Conservation (phyloP, 2,329 filamentous ascomycete species). For the Colletotrichum lentis region DNA sequence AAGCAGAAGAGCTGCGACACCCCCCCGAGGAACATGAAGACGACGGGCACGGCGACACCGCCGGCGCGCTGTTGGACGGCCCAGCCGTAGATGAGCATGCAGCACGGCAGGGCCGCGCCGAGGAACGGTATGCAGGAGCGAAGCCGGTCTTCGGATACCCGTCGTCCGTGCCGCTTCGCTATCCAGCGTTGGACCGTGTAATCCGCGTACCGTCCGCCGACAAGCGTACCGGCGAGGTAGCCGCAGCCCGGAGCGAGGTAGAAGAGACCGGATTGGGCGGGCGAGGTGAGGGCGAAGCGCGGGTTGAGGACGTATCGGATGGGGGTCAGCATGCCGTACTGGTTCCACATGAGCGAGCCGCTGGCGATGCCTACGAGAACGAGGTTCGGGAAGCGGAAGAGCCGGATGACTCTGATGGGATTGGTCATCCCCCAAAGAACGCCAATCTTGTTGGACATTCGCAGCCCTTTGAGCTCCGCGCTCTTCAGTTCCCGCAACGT, state of each 20-base stretch:
- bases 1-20: conserved; percentile 75
- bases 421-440: conserved; percentile 62
- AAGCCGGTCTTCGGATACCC: conserved; percentile 75
- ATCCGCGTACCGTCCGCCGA: conserved; percentile 74
- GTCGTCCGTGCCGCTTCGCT: conserved; percentile 58
- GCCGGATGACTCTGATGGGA: conserved; percentile 67
- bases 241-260: conserved; percentile 75
- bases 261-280: conserved; percentile 72
- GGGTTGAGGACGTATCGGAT: conserved; percentile 77
- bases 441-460: conserved; percentile 51
- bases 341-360: conserved; percentile 74
- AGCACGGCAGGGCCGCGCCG: conserved; percentile 65
- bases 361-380: conserved; percentile 65
- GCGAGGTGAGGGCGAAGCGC: conserved; percentile 69
- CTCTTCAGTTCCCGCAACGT: conserved; percentile 71
- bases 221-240: conserved; percentile 71
- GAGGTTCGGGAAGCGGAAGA: conserved; percentile 73
- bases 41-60: conserved; percentile 62
- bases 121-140: conserved; percentile 68
- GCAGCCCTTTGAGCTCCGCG: conserved; percentile 66
- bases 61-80: conserved; percentile 27
- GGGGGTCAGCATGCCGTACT: conserved; percentile 72
- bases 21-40: conserved; percentile 74
- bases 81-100: conserved; percentile 76
- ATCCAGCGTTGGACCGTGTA: conserved; percentile 68